A percentile compares a stretch with the other conserved stretches of the same genome.
Evolutionary conservation across 2,329 filamentous ascomycete genomes (phyloP).

Genomic region (Aspergillus puulaauensis): DNA sequence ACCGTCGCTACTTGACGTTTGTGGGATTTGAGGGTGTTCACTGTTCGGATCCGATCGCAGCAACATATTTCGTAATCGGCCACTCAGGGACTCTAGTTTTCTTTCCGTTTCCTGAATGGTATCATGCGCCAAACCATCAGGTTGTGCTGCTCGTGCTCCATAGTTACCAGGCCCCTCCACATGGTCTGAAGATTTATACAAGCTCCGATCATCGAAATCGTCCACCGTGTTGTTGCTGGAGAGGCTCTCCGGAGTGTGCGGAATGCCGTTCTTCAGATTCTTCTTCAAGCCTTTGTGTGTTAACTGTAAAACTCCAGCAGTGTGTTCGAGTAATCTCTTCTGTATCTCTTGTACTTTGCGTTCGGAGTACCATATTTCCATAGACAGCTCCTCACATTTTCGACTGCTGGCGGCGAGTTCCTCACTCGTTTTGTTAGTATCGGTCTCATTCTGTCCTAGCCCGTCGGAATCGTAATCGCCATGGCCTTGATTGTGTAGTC

Average conservation of each 20-base stretch:
- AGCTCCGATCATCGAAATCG: slow-evolving; percentile 74
- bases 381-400: slow-evolving; percentile 81
- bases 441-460: slow-evolving; percentile 44
- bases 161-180: slow-evolving; percentile 50
- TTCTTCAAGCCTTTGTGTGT: slow-evolving; percentile 76
- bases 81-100: slow-evolving; percentile 67
- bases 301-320: slow-evolving; percentile 85
- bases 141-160: slow-evolving; percentile 20
- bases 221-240: slow-evolving; percentile 60
- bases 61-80: slow-evolving; percentile 65
- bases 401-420: slow-evolving; percentile 73
- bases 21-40: slow-evolving; percentile 39
- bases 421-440: slow-evolving; percentile 61
- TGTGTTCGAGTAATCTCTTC: slow-evolving; percentile 78
- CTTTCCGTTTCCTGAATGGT: slow-evolving; percentile 62
- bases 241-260: slow-evolving; percentile 74
- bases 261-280: slow-evolving; percentile 54
- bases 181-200: slow-evolving; percentile 69
- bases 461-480: slow-evolving; percentile 41
- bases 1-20: slow-evolving; percentile 26
- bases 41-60: slow-evolving; percentile 43
- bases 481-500: slow-evolving; percentile 68
- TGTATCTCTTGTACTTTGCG: slow-evolving; percentile 74
- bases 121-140: slow-evolving; percentile 33
- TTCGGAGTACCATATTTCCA: slow-evolving; percentile 77